phyloP scores from a whole-genome alignment of 176 grass and related monocot genomes.

The Carex parvula region DNA sequence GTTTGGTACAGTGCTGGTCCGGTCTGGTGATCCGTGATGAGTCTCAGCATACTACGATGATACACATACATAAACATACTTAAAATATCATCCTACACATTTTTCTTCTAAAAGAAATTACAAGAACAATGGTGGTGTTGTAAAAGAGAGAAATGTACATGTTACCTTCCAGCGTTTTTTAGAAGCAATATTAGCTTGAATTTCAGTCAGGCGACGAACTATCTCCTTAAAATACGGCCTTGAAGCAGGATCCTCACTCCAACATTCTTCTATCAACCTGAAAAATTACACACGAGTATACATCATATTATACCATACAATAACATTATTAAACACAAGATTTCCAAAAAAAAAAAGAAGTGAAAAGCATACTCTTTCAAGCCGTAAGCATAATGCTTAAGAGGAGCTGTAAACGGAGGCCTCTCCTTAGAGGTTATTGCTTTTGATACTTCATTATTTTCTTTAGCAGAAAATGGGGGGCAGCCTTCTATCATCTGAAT shows the following conservation, averaged over 20 bases:
- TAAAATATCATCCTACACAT: conserved; percentile 3
- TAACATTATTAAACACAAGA: conserved; percentile 6
- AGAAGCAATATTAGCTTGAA: conserved; percentile 48
- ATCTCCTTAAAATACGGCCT: conserved; percentile 77
- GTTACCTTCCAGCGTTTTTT: conserved; percentile 84
- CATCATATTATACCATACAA: background rate
- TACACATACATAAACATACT: conserved; percentile 21
- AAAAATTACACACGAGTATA: conserved; percentile 4
- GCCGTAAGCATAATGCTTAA: conserved; percentile 60
- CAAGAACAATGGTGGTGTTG: background rate
- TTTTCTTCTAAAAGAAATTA: background rate
- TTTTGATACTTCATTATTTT: conserved; percentile 69
- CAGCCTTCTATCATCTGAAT: conserved; percentile 96
- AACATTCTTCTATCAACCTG: conserved; percentile 94
- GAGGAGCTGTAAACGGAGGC: conserved; percentile 63
- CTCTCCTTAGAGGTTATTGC: conserved; percentile 85
- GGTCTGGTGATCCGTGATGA: conserved; percentile 19
- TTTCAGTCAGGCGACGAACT: conserved; percentile 49
- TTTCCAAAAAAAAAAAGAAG: background rate
- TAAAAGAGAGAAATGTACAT: background rate
- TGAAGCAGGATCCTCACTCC: conserved; percentile 74
- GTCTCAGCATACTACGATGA: conserved; percentile 14
- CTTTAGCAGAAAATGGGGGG: conserved; percentile 64
- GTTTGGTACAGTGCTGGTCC: conserved; percentile 19
- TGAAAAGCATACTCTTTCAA: conserved; percentile 62